These are phyloP conservation scores for Thelonectria blattea DNA, from an alignment of 2,329 filamentous ascomycete species.

Conservation along the genomic window DNA sequence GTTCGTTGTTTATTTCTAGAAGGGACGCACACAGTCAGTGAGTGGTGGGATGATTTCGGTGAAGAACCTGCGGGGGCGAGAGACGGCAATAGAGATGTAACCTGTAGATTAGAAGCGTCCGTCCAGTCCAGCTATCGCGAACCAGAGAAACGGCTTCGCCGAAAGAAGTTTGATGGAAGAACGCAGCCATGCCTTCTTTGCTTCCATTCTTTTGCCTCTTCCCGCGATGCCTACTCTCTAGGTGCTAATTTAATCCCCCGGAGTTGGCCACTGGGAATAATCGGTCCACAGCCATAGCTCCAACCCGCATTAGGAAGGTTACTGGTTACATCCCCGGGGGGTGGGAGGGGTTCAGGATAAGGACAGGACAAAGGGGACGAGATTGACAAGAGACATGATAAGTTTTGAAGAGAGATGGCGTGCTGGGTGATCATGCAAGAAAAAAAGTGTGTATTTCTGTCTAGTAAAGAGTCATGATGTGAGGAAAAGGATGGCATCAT, in stretches of 20 bases:
- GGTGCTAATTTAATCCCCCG: too few species aligned
- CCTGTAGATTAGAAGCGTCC: background rate
- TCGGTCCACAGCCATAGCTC: conserved; percentile 11
- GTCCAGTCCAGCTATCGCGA: too few species aligned
- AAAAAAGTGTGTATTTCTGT: too few species aligned
- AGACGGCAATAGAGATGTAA: background rate
- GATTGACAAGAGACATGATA: background rate
- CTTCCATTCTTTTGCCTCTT: background rate
- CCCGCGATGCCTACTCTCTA: too few species aligned
- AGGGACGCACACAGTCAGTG: background rate
- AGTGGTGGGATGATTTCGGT: too few species aligned
- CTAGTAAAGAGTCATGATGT: background rate
- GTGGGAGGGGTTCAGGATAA: background rate
- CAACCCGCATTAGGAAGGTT: conserved; percentile 17
- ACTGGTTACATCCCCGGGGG: conserved; percentile 9
- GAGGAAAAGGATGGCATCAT: background rate
- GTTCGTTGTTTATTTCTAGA: background rate
- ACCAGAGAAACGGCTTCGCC: too few species aligned
- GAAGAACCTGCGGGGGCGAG: background rate
- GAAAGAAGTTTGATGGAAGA: too few species aligned
- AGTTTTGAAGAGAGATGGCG: background rate
- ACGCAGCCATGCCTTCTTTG: background rate
- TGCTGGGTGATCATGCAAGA: background rate
- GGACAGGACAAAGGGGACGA: background rate
- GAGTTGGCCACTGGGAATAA: conserved; percentile 8